Percentiles rank a stretch among this genome's conserved stretches.
Conservation (phyloP, 148 eudicot genomes). For the Linanthus parryae region DNA sequence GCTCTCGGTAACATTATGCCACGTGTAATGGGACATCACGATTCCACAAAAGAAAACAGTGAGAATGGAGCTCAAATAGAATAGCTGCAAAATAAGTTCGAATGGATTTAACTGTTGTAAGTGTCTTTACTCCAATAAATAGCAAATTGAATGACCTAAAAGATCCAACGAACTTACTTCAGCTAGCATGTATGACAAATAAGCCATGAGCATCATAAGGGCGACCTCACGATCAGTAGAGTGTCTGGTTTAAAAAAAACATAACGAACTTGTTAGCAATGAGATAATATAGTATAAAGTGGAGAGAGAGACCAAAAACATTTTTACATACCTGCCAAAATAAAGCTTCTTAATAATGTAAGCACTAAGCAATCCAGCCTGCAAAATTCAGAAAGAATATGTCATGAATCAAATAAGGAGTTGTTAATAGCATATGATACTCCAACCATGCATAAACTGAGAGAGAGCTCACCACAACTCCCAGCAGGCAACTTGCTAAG, state of each 20-base stretch:
- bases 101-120: not conserved
- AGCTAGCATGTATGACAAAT: conserved; percentile 71
- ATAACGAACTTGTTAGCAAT: not conserved
- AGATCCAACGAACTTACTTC: conserved; percentile 43
- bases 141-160: too few species aligned
- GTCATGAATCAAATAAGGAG: conserved; percentile 2
- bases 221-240: conserved; percentile 91
- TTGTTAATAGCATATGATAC: not conserved
- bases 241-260: conserved; percentile 37
- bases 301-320: too few species aligned
- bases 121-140: too few species aligned
- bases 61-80: conserved; percentile 63
- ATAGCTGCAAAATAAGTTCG: conserved; percentile 42
- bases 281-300: not conserved
- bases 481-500: conserved; percentile 57
- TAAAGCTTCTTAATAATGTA: conserved; percentile 58
- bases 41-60: conserved; percentile 91
- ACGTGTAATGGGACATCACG: conserved; percentile 90
- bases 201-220: conserved; percentile 83
- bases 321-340: conserved; percentile 54
- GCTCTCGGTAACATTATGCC: conserved; percentile 87
- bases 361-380: conserved; percentile 74
- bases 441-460: conserved; percentile 4
- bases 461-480: conserved; percentile 47
- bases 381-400: conserved; percentile 16